Evolutionary conservation across 192 early-diverging fungal species (phyloP), one percentile per base, ranked within the genome.

Genomic region (Rhizoclosmatium globosum): DNA sequence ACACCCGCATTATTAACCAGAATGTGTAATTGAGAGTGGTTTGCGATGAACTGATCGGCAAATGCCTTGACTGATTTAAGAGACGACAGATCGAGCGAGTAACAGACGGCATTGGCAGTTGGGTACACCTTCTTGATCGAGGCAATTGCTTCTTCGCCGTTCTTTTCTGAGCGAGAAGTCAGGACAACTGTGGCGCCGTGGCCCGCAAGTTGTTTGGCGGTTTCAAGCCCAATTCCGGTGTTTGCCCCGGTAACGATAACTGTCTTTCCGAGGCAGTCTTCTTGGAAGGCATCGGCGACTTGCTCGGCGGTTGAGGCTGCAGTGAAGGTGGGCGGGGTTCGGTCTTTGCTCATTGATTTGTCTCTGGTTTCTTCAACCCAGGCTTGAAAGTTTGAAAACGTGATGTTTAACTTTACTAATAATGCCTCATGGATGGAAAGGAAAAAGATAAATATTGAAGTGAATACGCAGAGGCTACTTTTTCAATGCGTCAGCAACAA

Each of bases 61-160:
- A 79, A 84, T 3, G 65, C 68, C 61, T 74, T 81, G 9, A 87
- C 86, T 13, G 73, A 76, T 50, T 68, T 68, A 64, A 85, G 53
- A 38, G 60, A 46, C n/a, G 56, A 48, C 42, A 86, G 72, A 50
- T 88, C 84, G 41, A 88, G 65, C 43, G 71, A 64, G 64, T 83
- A 68, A 64, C 64, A 47, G 43, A 46, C 64, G 3, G 75, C 68
- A 6, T 76, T 9, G n/a, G 53, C 78, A 23, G 61, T 66, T 23
- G 78, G 38, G 50, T 17, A 19, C 9, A 46, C 50, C 42, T 47
- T 50, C n/a, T 50, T 23, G 70, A 81, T 74, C 17, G 68, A 44
- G n/a, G 74, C 83, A 4, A 60, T 67, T n/a, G 77, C 81, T 4
- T 76, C 76, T 46, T 80, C 42, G 1, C 38, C 84, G 7, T 68